Evolutionary conservation across 441 rosid genomes (phyloP).

Genomic region (Pelargonium myrrhifolium): DNA sequence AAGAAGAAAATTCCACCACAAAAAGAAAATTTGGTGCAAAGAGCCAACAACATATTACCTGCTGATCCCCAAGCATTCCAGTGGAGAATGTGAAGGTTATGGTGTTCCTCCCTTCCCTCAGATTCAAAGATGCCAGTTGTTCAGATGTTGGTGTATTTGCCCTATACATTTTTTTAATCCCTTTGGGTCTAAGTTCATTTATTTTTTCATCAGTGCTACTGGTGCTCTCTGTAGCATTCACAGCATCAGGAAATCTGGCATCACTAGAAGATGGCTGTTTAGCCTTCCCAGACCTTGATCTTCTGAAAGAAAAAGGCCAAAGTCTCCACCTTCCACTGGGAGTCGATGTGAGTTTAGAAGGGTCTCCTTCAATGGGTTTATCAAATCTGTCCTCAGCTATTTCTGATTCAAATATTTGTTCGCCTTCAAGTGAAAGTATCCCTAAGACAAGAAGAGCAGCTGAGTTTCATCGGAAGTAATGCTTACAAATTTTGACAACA

Average conservation of each 20-base stretch:
- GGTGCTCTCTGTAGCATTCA: slow-evolving; percentile 26
- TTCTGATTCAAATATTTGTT: slow-evolving; percentile 44
- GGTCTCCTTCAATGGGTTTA: slow-evolving; percentile 34
- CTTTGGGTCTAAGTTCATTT: slow-evolving; percentile 29
- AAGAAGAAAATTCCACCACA: background rate
- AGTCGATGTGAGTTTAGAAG: slow-evolving; percentile 32
- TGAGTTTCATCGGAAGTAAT: slow-evolving; percentile 57
- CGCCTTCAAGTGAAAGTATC: slow-evolving; percentile 45
- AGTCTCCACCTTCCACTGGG: slow-evolving; percentile 66
- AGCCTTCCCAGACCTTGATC: slow-evolving; percentile 39
- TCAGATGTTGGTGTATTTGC: slow-evolving; percentile 74
- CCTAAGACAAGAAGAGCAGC: slow-evolving; percentile 55
- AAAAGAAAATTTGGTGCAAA: slow-evolving; percentile 8
- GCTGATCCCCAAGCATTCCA: slow-evolving; percentile 81
- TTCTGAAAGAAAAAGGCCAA: slow-evolving; percentile 75
- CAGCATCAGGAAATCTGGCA: slow-evolving; percentile 26
- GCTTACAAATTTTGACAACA: slow-evolving; percentile 41
- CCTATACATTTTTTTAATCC: slow-evolving; percentile 45
- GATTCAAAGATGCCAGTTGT: slow-evolving; percentile 70
- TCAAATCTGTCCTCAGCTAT: slow-evolving; percentile 44
- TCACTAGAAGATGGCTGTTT: slow-evolving; percentile 24
- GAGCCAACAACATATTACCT: slow-evolving; percentile 37
- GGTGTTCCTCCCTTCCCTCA: slow-evolving; percentile 71
- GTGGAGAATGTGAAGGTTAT: slow-evolving; percentile 85
- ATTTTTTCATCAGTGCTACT: slow-evolving; percentile 21